These are phyloP conservation scores for Trichocladium uniseriatum DNA, from an alignment of 495 filamentous ascomycete species.

Conservation along the genomic window DNA sequence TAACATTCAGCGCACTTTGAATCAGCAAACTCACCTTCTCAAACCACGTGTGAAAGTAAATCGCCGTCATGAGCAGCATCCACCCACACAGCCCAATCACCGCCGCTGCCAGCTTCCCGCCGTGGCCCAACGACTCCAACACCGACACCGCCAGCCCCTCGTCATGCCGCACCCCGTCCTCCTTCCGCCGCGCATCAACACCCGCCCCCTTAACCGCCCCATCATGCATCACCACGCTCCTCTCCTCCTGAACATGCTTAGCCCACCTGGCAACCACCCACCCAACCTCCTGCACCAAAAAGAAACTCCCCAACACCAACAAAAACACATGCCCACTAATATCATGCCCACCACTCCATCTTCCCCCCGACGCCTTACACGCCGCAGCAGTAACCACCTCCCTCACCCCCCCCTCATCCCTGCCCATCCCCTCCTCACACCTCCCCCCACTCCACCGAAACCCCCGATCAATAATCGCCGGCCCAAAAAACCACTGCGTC, in stretches of 20 bases:
- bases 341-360: slow-evolving; percentile 85
- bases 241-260: slow-evolving; percentile 39
- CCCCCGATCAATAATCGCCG: slow-evolving; percentile 75
- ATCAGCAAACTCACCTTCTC: slow-evolving; percentile 67
- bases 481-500: slow-evolving; percentile 96
- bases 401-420: slow-evolving; percentile 24
- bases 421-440: slow-evolving; percentile 47
- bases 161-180: slow-evolving; percentile 19
- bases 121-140: slow-evolving; percentile 30
- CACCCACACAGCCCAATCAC: slow-evolving; percentile 63
- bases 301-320: slow-evolving; percentile 69
- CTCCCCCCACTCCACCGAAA: slow-evolving; percentile 75
- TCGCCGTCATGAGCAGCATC: slow-evolving; percentile 97
- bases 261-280: slow-evolving; percentile 44
- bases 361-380: slow-evolving; percentile 71
- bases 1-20: no score
- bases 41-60: slow-evolving; percentile 97
- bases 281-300: slow-evolving; percentile 70
- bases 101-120: slow-evolving; percentile 40
- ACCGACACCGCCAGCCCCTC: slow-evolving; percentile 14
- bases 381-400: slow-evolving; percentile 62
- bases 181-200: slow-evolving; percentile 30
- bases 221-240: slow-evolving; percentile 49
- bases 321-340: slow-evolving; percentile 93
- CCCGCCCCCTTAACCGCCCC: slow-evolving; percentile 47